Conservation (phyloP, 768 basidiomycete genomes). For the Boletellus emodensis region DNA sequence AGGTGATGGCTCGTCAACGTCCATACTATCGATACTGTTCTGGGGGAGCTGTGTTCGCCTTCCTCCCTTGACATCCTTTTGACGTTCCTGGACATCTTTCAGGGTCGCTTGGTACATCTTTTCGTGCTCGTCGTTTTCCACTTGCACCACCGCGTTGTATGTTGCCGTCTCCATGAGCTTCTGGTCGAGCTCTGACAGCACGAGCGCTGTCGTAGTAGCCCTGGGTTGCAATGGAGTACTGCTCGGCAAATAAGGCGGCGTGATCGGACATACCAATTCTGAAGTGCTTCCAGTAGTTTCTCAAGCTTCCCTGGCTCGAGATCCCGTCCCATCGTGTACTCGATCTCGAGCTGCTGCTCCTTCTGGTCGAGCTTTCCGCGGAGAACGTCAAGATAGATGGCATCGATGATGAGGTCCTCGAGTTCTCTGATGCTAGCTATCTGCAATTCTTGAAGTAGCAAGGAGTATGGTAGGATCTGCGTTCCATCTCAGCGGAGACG, state of each 20-base stretch:
- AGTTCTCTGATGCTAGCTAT: conserved; percentile 81
- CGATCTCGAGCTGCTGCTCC: conserved; percentile 82
- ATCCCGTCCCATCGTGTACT: conserved; percentile 91
- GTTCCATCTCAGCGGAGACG: background rate
- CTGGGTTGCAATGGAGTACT: conserved; percentile 34
- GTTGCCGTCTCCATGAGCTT: conserved; percentile 58
- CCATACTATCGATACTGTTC: conserved; percentile 46
- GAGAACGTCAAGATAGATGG: conserved; percentile 88
- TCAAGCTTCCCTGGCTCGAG: conserved; percentile 72
- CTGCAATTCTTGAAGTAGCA: conserved; percentile 66
- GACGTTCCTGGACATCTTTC: conserved; percentile 60
- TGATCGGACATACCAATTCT: conserved; percentile 53
- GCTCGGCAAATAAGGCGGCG: background rate
- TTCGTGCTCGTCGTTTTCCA: conserved; percentile 53
- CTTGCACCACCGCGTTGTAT: conserved; percentile 39
- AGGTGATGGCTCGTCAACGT: conserved; percentile 58
- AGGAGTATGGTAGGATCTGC: conserved; percentile 79
- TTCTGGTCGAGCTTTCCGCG: conserved; percentile 93
- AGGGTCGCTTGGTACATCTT: conserved; percentile 46
- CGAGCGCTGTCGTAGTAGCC: conserved; percentile 66
- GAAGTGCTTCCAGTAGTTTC: conserved; percentile 54
- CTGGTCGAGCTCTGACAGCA: conserved; percentile 68
- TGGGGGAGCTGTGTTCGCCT: conserved; percentile 19
- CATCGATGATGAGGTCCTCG: conserved; percentile 96
- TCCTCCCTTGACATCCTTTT: conserved; percentile 52